These are phyloP conservation scores for Cotoneaster glaucophyllus DNA, from an alignment of 306 rosid species.

Conservation along the genomic window DNA sequence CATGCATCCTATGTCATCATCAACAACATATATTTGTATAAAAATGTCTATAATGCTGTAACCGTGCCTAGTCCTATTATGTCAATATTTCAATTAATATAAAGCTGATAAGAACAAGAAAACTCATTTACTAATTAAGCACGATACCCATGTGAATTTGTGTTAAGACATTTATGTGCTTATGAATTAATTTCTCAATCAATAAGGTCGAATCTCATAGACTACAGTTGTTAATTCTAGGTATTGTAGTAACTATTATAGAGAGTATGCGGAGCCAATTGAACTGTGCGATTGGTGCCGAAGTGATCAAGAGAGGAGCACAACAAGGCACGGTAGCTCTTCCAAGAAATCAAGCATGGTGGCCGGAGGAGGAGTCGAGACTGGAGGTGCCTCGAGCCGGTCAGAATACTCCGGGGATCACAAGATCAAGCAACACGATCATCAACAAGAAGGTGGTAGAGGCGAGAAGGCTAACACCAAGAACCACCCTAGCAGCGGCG, in stretches of 20 bases:
- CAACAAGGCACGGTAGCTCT: conserved; percentile 31
- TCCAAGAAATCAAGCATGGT: conserved; percentile 34
- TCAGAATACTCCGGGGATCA: conserved; percentile 53
- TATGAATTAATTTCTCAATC: background rate
- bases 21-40: background rate
- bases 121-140: background rate
- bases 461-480: conserved; percentile 30
- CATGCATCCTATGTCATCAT: background rate
- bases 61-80: background rate
- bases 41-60: background rate
- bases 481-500: conserved; percentile 27
- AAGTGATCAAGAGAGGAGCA: conserved; percentile 41
- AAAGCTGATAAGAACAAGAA: background rate
- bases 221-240: conserved; percentile 19
- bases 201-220: background rate
- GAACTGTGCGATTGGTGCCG: conserved; percentile 88
- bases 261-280: conserved; percentile 48
- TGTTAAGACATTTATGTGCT: background rate
- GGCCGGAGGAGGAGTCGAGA: conserved; percentile 6
- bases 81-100: background rate
- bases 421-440: conserved; percentile 55
- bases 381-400: conserved; percentile 22
- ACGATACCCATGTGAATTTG: background rate
- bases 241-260: conserved; percentile 76
- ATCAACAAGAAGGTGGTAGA: conserved; percentile 33